phyloP scores from a whole-genome alignment of 2,329 filamentous ascomycete species.

The Xylaria sp. region DNA sequence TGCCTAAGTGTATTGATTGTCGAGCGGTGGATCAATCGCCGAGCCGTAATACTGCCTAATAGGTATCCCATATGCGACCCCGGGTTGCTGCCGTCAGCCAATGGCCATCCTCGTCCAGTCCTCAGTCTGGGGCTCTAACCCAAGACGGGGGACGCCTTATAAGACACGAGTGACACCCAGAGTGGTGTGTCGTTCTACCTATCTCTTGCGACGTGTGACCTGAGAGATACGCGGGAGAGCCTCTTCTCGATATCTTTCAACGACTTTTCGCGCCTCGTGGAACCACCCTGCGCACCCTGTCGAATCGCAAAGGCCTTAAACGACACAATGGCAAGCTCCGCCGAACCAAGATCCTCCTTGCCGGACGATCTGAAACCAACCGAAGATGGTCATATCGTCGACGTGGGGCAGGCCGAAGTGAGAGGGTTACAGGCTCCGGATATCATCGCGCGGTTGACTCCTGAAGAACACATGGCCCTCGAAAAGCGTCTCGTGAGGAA shows the following conservation, averaged over 20 bases:
- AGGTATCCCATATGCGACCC: neutral
- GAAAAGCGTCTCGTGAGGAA: conserved; percentile 57
- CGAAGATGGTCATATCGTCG: conserved; percentile 17
- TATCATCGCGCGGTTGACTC: conserved; percentile 41
- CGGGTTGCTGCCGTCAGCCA: neutral
- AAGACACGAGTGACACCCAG: neutral
- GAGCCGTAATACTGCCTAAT: neutral
- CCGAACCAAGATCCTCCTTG: conserved; percentile 13
- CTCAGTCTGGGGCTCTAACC: neutral
- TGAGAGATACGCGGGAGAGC: neutral
- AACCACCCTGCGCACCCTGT: neutral
- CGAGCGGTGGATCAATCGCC: neutral
- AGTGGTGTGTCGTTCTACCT: neutral
- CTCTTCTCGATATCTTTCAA: neutral
- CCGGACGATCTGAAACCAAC: conserved; percentile 15
- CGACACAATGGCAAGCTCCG: conserved; percentile 9
- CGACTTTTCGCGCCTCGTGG: conserved; percentile 3
- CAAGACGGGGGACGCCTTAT: neutral
- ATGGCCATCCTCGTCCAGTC: neutral
- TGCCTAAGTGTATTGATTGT: neutral
- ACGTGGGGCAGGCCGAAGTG: conserved; percentile 22
- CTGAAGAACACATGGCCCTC: conserved; percentile 44
- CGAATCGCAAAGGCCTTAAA: conserved; percentile 7
- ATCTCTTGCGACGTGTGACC: neutral
- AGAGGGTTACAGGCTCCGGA: conserved; percentile 30